phyloP scores from a whole-genome alignment of 257 asterid genomes.

The Gentiana straminea region DNA sequence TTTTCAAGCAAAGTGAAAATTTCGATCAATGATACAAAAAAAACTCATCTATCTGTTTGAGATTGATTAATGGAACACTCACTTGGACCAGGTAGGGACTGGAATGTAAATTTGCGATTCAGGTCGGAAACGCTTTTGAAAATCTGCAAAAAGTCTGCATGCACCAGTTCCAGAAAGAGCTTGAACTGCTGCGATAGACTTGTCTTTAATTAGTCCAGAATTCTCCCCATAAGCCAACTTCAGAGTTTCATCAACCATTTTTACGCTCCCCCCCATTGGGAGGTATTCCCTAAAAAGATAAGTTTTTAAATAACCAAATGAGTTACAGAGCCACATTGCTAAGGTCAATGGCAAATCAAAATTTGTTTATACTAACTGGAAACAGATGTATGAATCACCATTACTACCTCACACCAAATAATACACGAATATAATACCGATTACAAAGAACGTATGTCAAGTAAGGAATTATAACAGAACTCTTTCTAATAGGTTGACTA shows the following conservation, averaged over 20 bases:
- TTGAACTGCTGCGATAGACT: conserved; percentile 84
- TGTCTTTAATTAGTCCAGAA: conserved; percentile 76
- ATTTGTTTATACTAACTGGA: too few relatives aligned
- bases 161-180: conserved; percentile 98
- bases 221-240: conserved; percentile 91
- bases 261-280: conserved; percentile 93
- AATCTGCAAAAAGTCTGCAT: conserved; percentile 91
- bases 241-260: conserved; percentile 75
- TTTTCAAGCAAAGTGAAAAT: conserved; percentile 3
- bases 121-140: conserved; percentile 88
- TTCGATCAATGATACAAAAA: conserved; percentile 2
- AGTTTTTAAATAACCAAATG: background rate
- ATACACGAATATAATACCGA: too few relatives aligned
- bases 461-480: too few relatives aligned
- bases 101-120: conserved; percentile 82
- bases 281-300: conserved; percentile 77
- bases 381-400: too few relatives aligned
- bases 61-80: conserved; percentile 22
- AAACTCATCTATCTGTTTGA: conserved; percentile 3
- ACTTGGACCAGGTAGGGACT: conserved; percentile 97
- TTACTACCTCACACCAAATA: too few relatives aligned
- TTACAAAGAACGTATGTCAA: too few relatives aligned
- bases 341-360: too few relatives aligned
- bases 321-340: background rate
- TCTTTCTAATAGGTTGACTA: too few relatives aligned